Evolutionary conservation across 139 green algal species (phyloP).

Genomic region (Asterochloris erici): DNA sequence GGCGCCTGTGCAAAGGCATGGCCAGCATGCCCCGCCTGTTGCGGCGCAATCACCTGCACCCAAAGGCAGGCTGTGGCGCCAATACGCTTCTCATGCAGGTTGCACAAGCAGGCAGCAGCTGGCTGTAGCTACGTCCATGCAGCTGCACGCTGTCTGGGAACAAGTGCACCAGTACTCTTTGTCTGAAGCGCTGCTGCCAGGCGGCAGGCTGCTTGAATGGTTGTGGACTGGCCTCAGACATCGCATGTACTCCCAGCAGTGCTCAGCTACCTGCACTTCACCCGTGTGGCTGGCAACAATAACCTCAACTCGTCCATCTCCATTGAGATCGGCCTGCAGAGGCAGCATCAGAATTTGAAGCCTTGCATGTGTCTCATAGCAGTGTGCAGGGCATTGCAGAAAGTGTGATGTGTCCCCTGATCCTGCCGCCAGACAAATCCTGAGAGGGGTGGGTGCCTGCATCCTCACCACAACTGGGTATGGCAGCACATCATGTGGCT

Average conservation of each 20-base stretch:
- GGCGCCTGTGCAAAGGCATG: slow-evolving; percentile 74
- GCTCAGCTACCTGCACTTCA: slow-evolving; percentile 58
- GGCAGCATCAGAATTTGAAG: not conserved
- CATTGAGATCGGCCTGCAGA: slow-evolving; percentile 90
- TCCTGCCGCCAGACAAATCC: not conserved
- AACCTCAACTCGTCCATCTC: slow-evolving; percentile 87
- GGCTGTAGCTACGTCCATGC: slow-evolving; percentile 9
- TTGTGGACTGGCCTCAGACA: not conserved
- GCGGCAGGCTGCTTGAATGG: not conserved
- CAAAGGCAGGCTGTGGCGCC: too few relatives aligned
- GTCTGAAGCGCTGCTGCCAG: not conserved
- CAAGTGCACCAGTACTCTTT: not conserved
- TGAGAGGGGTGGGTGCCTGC: not conserved
- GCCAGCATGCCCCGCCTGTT: slow-evolving; percentile 40
- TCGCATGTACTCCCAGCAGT: not conserved
- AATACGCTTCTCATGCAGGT: too few relatives aligned
- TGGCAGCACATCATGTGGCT: not conserved
- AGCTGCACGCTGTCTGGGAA: not conserved
- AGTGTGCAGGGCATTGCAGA: not conserved
- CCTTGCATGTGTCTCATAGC: not conserved
- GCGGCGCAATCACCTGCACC: slow-evolving; percentile 34
- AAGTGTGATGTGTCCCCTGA: not conserved
- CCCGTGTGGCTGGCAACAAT: slow-evolving; percentile 70
- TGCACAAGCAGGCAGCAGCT: slow-evolving; percentile 20
- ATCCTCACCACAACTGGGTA: not conserved